Conservation (phyloP, 805 yeast species). For the Starmerella stigmatis region DNA sequence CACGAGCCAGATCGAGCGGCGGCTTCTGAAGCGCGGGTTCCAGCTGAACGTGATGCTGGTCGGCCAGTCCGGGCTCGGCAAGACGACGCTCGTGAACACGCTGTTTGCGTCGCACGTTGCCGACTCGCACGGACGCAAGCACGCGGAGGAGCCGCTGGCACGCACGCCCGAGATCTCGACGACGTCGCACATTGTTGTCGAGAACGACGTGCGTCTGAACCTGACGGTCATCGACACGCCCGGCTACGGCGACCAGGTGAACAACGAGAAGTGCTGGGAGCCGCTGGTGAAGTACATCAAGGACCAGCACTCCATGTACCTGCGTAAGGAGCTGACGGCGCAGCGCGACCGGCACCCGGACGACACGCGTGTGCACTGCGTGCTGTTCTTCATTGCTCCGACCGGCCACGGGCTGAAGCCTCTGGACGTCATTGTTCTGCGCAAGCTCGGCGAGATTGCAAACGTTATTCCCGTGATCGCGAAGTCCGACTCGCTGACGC, state of each 20-base stretch:
- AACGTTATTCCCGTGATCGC: constrained; percentile 95
- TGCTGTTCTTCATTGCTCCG: constrained; percentile 83
- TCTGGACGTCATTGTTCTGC: constrained; percentile 71
- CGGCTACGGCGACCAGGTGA: constrained; percentile 94
- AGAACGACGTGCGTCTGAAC: constrained; percentile 77
- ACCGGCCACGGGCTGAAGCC: constrained; percentile 75
- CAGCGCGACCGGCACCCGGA: constrained; percentile 72
- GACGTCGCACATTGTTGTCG: constrained; percentile 45
- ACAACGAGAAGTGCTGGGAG: constrained; percentile 94
- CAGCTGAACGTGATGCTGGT: constrained; percentile 91
- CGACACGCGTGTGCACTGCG: constrained; percentile 90
- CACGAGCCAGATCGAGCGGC: constrained; percentile 87
- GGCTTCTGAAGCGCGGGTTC: constrained; percentile 84
- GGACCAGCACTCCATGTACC: constrained; percentile 84
- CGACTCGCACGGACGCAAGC: constrained; percentile 60
- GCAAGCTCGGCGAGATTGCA: constrained; percentile 75
- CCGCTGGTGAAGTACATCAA: constrained; percentile 88
- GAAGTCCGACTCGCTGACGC: constrained; percentile 79
- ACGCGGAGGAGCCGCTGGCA: constrained; percentile 59
- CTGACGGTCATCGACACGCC: constrained; percentile 92
- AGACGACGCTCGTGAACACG: constrained; percentile 83
- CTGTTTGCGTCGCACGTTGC: constrained; percentile 74
- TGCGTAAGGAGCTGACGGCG: constrained; percentile 90
- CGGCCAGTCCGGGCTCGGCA: constrained; percentile 86
- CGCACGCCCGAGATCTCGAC: constrained; percentile 71